These are phyloP conservation scores for Salisapilia sapeloensis DNA, from an alignment of 352 stramenopile genomes.

Conservation along the genomic window DNA sequence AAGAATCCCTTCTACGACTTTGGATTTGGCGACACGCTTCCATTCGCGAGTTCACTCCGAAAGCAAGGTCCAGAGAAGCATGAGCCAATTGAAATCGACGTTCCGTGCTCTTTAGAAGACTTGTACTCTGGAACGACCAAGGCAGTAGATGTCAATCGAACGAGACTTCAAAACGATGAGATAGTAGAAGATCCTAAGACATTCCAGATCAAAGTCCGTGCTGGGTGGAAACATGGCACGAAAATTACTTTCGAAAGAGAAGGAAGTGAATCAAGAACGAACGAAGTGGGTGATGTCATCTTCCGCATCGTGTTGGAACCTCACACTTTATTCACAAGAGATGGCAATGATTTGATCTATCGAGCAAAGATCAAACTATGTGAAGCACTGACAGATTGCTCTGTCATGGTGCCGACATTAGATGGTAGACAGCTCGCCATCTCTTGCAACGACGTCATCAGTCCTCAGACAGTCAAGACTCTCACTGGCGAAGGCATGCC, in stretches of 20 bases:
- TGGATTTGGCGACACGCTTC: conserved; percentile 74
- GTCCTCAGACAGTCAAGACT: conserved; percentile 79
- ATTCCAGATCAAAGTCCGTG: conserved; percentile 83
- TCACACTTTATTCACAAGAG: conserved; percentile 78
- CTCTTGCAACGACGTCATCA: conserved; percentile 86
- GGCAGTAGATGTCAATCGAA: conserved; percentile 68
- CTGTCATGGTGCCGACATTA: conserved; percentile 87
- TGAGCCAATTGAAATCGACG: conserved; percentile 38
- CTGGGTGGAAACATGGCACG: conserved; percentile 89
- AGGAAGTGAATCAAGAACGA: conserved; percentile 81
- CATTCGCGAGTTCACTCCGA: conserved; percentile 59
- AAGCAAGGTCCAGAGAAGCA: conserved; percentile 68
- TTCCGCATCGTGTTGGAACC: conserved; percentile 82
- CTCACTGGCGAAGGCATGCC: conserved; percentile 94
- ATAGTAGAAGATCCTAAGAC: conserved; percentile 64
- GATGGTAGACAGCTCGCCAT: conserved; percentile 89
- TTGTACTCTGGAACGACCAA: conserved; percentile 85
- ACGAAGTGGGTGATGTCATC: conserved; percentile 88
- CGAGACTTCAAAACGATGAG: conserved; percentile 54
- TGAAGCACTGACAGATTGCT: conserved; percentile 91
- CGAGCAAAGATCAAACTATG: conserved; percentile 89
- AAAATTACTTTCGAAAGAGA: conserved; percentile 92
- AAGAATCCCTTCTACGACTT: conserved; percentile 85
- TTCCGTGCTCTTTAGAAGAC: conserved; percentile 82
- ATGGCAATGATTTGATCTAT: conserved; percentile 87